A percentile compares a stretch with the other conserved stretches of the same genome.
These are phyloP conservation scores for Geosiphon pyriformis DNA, from an alignment of 192 early-diverging fungal species.

Conservation along the genomic window DNA sequence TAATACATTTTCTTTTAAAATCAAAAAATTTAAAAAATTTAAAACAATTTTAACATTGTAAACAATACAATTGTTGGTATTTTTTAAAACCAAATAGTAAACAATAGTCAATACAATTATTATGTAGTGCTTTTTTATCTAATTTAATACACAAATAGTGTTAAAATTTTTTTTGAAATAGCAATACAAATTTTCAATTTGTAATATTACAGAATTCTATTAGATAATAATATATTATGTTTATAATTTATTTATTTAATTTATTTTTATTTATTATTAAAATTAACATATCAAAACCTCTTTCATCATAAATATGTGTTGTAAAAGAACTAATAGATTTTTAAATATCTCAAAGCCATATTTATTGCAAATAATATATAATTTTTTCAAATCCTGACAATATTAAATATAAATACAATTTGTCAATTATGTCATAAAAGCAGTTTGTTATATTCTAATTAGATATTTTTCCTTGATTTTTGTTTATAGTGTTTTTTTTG, in stretches of 20 bases:
- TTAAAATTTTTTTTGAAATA: not conserved
- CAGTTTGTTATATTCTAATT: not conserved
- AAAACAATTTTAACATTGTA: not conserved
- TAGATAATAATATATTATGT: not conserved
- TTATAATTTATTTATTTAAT: not conserved
- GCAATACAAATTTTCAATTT: not conserved
- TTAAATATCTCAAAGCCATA: not conserved
- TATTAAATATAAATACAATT: not conserved
- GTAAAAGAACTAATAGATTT: not conserved
- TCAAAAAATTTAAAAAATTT: not conserved
- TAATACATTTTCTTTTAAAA: not conserved
- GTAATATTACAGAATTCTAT: not conserved
- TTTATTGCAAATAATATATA: conserved; percentile 2
- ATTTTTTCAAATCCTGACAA: not conserved
- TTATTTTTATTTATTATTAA: not conserved
- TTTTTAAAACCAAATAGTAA: not conserved
- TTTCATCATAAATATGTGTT: not conserved
- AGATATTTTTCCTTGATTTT: not conserved
- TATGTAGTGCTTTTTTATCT: not conserved
- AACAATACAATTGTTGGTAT: not conserved
- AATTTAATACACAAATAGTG: not conserved
- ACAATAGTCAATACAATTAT: conserved; percentile 5
- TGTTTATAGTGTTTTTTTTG: not conserved
- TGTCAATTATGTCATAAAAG: conserved; percentile 2
- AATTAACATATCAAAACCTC: not conserved